Conservation (phyloP, 116 monocot genomes). For the Papilionanthe hybrid region DNA sequence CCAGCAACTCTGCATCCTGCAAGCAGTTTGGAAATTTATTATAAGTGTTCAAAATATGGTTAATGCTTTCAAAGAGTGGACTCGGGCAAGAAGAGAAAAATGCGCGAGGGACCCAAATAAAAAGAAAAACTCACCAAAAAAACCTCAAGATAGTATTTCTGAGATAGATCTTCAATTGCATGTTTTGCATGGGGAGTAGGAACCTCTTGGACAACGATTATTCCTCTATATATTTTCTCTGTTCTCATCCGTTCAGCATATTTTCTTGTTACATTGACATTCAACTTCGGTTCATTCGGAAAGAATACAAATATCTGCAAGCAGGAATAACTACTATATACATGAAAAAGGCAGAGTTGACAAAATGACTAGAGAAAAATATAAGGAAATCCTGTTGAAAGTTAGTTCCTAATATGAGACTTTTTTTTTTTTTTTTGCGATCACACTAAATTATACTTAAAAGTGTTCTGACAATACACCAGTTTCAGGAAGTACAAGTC, state of each 20-base stretch:
- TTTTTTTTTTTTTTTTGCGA: too few relatives aligned
- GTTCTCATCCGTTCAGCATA: slow-evolving; percentile 35
- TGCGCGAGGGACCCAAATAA: background rate
- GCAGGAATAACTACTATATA: background rate
- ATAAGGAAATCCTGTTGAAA: background rate
- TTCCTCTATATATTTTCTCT: slow-evolving; percentile 26
- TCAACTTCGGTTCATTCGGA: slow-evolving; percentile 33
- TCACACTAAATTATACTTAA: background rate
- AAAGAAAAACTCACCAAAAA: slow-evolving; percentile 32
- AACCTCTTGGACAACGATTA: slow-evolving; percentile 28
- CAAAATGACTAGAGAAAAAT: background rate
- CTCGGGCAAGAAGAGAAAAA: background rate
- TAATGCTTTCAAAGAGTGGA: background rate
- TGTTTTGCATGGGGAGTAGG: slow-evolving; percentile 23
- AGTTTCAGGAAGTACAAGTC: background rate
- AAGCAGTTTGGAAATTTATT: background rate
- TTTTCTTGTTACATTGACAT: slow-evolving; percentile 17
- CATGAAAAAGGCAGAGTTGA: background rate
- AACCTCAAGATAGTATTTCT: slow-evolving; percentile 31
- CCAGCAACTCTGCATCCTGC: slow-evolving; percentile 77
- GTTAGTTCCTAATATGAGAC: too few relatives aligned
- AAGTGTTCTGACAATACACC: background rate
- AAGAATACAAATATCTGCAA: slow-evolving; percentile 44
- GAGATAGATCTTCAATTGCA: slow-evolving; percentile 25
- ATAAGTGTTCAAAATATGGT: background rate